Conservation (phyloP, 805 yeast species). For the Metschnikowia baotianmanensis region DNA sequence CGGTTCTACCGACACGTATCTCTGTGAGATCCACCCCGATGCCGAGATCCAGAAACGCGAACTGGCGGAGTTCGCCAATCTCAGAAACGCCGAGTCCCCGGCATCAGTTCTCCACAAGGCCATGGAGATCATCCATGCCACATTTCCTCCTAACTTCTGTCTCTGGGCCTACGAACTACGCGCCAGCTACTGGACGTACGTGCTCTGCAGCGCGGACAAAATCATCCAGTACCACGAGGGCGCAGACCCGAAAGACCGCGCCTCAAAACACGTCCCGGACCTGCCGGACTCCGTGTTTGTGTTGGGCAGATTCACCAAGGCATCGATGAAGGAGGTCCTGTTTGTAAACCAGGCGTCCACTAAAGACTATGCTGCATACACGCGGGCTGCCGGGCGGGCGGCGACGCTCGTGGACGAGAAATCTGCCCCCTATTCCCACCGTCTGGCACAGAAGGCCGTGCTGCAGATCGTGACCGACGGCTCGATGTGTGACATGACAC, state of each 20-base stretch:
- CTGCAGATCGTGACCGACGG: conserved; percentile 46
- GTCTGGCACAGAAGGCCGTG: conserved; percentile 26
- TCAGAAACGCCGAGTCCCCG: conserved; percentile 3
- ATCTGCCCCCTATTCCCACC: conserved; percentile 19
- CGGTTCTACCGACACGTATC: conserved; percentile 7
- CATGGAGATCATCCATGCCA: conserved; percentile 10
- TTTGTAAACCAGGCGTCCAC: conserved; percentile 23
- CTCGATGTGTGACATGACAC: conserved; percentile 57
- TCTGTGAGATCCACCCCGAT: conserved; percentile 14
- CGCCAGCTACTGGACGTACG: conserved; percentile 55
- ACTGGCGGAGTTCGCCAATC: background rate
- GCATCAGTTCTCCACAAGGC: conserved; percentile 14
- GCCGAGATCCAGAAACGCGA: background rate
- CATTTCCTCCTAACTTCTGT: conserved; percentile 12
- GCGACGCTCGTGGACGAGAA: conserved; percentile 21
- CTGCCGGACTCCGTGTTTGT: conserved; percentile 33
- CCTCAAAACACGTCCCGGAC: conserved; percentile 26
- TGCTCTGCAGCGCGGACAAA: conserved; percentile 47
- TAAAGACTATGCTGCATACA: conserved; percentile 9
- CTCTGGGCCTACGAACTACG: conserved; percentile 19
- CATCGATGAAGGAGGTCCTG: conserved; percentile 9
- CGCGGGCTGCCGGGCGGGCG: conserved; percentile 26
- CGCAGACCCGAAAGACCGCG: conserved; percentile 18
- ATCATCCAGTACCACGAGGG: conserved; percentile 49
- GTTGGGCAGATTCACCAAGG: conserved; percentile 32